Conservation (phyloP, 495 filamentous ascomycete genomes). For the Platismatia glauca region DNA sequence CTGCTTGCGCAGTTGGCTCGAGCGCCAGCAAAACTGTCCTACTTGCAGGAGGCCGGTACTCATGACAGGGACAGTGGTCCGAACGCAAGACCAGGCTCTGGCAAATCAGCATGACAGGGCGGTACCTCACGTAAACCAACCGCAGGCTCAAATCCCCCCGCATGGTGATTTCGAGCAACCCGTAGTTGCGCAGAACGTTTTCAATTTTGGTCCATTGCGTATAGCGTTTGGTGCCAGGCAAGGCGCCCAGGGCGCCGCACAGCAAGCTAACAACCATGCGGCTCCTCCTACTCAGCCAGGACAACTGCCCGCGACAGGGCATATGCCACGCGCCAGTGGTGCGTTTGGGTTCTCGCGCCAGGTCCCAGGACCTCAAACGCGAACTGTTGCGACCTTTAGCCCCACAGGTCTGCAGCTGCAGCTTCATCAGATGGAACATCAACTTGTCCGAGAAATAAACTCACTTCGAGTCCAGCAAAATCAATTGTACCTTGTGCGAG, state of each 20-base stretch:
- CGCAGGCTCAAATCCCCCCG: slow-evolving; percentile 19
- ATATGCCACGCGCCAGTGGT: slow-evolving; percentile 2
- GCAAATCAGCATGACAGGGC: slow-evolving; percentile 29
- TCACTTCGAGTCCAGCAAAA: slow-evolving; percentile 44
- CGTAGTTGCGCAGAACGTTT: slow-evolving; percentile 35
- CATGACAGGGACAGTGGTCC: slow-evolving; percentile 24
- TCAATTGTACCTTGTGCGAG: slow-evolving; percentile 46
- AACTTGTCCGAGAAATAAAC: slow-evolving; percentile 56
- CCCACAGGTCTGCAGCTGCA: slow-evolving; percentile 41
- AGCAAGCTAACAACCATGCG: slow-evolving; percentile 38
- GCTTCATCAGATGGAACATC: slow-evolving; percentile 54
- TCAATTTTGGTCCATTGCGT: slow-evolving; percentile 50
- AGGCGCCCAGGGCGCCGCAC: slow-evolving; percentile 45
- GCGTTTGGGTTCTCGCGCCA: slow-evolving; percentile 39
- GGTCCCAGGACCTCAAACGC: slow-evolving; percentile 23
- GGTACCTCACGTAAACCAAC: slow-evolving; percentile 28
- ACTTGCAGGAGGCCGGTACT: slow-evolving; percentile 84
- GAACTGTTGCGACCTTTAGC: slow-evolving; percentile 14
- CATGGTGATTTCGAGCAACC: slow-evolving; percentile 4
- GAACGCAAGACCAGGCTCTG: slow-evolving; percentile 26
- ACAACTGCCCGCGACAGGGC: slow-evolving; percentile 24
- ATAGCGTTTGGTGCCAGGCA: slow-evolving; percentile 49
- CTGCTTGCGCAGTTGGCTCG: slow-evolving; percentile 94
- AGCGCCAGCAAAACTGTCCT: slow-evolving; percentile 93
- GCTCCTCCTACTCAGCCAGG: slow-evolving; percentile 33